Evolutionary conservation across 306 rosid genomes (phyloP).

Genomic region (Lathyrus tuberosus): DNA sequence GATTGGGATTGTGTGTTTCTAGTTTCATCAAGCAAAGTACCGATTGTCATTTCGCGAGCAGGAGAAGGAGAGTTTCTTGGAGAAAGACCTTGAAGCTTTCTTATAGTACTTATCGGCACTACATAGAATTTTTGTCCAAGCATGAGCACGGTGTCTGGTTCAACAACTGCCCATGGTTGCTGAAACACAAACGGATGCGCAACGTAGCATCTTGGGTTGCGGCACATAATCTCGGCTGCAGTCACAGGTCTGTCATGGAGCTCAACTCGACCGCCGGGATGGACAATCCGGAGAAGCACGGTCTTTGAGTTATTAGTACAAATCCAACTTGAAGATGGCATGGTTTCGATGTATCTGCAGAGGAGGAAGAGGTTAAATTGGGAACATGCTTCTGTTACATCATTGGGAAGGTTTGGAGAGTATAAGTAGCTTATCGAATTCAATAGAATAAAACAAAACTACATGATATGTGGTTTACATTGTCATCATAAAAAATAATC

Average conservation of each 20-base stretch:
- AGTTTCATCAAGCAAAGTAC: conserved; percentile 32
- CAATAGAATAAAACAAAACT: conserved; percentile 19
- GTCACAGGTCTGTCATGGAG: conserved; percentile 61
- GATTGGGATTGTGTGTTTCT: conserved; percentile 33
- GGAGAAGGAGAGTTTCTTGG: conserved; percentile 54
- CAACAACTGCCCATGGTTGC: conserved; percentile 76
- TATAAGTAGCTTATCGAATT: conserved; percentile 36
- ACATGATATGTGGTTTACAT: conserved; percentile 10
- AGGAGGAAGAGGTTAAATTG: conserved; percentile 13
- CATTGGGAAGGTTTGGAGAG: conserved; percentile 34
- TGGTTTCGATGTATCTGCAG: conserved; percentile 34
- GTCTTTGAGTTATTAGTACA: conserved; percentile 49
- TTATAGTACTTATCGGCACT: conserved; percentile 57
- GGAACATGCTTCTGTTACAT: conserved; percentile 20
- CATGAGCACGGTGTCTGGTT: conserved; percentile 61
- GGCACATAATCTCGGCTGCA: conserved; percentile 60
- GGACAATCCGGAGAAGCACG: conserved; percentile 56
- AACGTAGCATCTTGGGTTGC: conserved; percentile 56
- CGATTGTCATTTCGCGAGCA: conserved; percentile 25
- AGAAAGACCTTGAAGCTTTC: conserved; percentile 61
- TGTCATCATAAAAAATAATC: conserved; percentile 25
- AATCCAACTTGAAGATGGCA: conserved; percentile 56
- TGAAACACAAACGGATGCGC: conserved; percentile 61
- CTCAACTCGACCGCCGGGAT: conserved; percentile 65
- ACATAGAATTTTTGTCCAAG: conserved; percentile 68